phyloP scores from a whole-genome alignment of 306 rosid species.

The Vigna hirtella region DNA sequence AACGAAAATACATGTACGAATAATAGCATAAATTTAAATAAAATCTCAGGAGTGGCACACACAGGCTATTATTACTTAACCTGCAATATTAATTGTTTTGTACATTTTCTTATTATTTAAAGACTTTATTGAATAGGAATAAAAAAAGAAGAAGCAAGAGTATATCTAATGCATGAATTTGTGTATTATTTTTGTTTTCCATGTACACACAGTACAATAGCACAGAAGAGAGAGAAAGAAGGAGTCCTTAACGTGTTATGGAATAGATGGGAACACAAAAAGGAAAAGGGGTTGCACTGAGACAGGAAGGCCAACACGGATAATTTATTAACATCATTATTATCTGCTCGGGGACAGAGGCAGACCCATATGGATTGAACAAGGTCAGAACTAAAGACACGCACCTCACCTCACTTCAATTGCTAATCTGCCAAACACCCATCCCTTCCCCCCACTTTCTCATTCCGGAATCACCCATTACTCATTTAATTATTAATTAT shows the following conservation, averaged over 20 bases:
- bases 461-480: neutral
- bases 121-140: too few species aligned
- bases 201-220: neutral
- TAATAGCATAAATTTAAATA: too few species aligned
- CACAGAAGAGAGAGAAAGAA: neutral
- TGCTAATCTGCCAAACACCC: neutral
- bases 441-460: neutral
- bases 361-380: neutral
- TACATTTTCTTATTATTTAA: too few species aligned
- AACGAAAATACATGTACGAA: too few species aligned
- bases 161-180: neutral
- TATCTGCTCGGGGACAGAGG: neutral
- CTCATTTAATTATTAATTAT: neutral
- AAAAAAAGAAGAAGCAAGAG: too few species aligned
- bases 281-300: neutral
- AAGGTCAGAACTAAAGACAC: conserved; percentile 6
- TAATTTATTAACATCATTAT: conserved; percentile 8
- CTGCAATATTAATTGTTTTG: too few species aligned
- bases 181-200: neutral
- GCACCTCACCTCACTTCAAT: neutral
- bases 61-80: too few species aligned
- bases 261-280: conserved; percentile 8
- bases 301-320: neutral
- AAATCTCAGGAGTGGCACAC: too few species aligned
- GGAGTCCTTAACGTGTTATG: too few species aligned